A percentile compares a stretch with the other conserved stretches of the same genome.
phyloP scores from a whole-genome alignment of 805 yeast genomes.

The Myxozyma melibiosi region DNA sequence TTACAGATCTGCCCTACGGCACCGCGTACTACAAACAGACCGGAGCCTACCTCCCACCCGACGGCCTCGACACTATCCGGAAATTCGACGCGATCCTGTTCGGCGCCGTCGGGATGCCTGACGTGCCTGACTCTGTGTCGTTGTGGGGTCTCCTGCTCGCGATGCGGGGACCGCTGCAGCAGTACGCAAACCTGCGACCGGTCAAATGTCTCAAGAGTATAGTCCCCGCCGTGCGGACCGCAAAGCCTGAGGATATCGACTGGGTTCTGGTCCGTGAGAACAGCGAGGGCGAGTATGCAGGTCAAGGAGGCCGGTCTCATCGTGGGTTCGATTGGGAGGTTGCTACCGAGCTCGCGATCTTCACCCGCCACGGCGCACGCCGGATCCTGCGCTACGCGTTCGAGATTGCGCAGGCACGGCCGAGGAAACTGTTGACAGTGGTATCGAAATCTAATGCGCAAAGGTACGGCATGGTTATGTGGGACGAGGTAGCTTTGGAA shows the following conservation, averaged over 20 bases:
- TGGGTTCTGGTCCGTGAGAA: conserved; percentile 29
- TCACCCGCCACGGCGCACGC: conserved; percentile 30
- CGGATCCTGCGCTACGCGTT: conserved; percentile 32
- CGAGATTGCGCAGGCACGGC: conserved; percentile 26
- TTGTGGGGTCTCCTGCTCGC: conserved; percentile 31
- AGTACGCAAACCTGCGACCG: conserved; percentile 32
- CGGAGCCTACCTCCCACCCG: conserved; percentile 28
- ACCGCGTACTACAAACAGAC: conserved; percentile 24
- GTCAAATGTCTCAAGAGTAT: conserved; percentile 24
- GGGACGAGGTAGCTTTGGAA: conserved; percentile 32
- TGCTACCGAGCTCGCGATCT: conserved; percentile 34
- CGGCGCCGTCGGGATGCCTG: conserved; percentile 34
- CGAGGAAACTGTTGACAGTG: conserved; percentile 29
- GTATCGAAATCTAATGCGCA: conserved; percentile 32
- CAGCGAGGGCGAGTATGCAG: conserved; percentile 34
- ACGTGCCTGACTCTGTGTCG: conserved; percentile 30
- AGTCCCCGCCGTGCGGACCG: conserved; percentile 12
- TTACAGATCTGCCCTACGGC: conserved; percentile 28
- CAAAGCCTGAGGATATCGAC: conserved; percentile 17
- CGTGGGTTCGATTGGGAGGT: conserved; percentile 32
- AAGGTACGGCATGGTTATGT: conserved; percentile 31
- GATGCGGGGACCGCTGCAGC: conserved; percentile 28
- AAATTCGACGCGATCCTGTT: conserved; percentile 29
- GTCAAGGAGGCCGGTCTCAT: conserved; percentile 35
- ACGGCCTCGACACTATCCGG: conserved; percentile 22